phyloP scores from a whole-genome alignment of 306 rosid genomes.

The Heteromeles arbutifolia region DNA sequence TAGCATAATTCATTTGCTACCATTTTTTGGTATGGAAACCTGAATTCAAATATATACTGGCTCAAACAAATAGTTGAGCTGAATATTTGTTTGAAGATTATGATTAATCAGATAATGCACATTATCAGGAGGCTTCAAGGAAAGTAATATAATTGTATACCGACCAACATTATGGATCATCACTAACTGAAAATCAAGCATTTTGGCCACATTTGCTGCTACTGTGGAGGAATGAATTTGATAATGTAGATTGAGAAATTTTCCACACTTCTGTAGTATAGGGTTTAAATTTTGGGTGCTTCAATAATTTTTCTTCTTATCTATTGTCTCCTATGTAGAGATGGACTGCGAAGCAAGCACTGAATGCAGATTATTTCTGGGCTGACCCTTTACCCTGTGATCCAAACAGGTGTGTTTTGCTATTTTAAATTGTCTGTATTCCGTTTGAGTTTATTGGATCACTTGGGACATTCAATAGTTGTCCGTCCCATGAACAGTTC shows the following conservation, averaged over 20 bases:
- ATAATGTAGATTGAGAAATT: neutral
- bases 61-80: neutral
- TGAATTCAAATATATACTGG: neutral
- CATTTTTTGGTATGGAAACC: neutral
- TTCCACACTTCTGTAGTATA: neutral
- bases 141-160: neutral
- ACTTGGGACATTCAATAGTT: neutral
- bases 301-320: slow-evolving; percentile 6
- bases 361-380: slow-evolving; percentile 75
- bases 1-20: neutral
- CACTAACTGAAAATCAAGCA: neutral
- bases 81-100: neutral
- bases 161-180: neutral
- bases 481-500: neutral
- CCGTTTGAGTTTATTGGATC: neutral
- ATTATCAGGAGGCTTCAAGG: neutral
- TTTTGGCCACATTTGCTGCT: neutral
- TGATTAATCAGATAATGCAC: neutral
- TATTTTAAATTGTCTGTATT: neutral
- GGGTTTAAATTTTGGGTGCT: neutral
- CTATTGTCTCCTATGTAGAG: slow-evolving; percentile 32
- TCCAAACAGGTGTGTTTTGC: slow-evolving; percentile 47
- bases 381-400: slow-evolving; percentile 65
- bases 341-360: slow-evolving; percentile 59
- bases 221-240: neutral